Evolutionary conservation across 495 filamentous ascomycete genomes (phyloP), one percentile per base, ranked within the genome.

Genomic region (Massariosphaeria phaeospora): DNA sequence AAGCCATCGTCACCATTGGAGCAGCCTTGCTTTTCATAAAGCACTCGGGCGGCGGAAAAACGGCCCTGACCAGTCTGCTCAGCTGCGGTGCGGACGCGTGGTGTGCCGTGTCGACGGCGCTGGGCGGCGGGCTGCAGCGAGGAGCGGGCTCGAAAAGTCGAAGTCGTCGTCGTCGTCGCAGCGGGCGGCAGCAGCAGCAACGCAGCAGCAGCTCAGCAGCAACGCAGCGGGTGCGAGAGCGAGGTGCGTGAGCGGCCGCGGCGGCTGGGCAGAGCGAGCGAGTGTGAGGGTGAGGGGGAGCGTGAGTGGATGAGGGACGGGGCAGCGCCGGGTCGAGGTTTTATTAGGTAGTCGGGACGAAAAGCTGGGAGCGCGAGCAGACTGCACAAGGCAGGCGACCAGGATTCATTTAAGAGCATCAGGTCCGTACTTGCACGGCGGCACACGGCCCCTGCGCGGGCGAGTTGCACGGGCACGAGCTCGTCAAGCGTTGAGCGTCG

Each of bases 1-100:
- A 60, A 42, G 66, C 52, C 66, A 68, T 68, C 49, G 66, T 68
- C 52, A 65, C 61, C 66, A 68, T 68, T 66, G 63, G 60, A 54
- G 55, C 61, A 51, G 43, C 44, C 30, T 31, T 50, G 43, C 43
- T 42, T 26, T 34, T 33, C 50, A 50, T 49, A 33, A 48, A 55
- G 45, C 27, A 34, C 33, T 35, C 31, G 33, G n/a, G 40, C 52
- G 51, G 36, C 25, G 38, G 47, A 29, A 36, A 27, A 29, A 11
- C 50, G 27, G 30, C 29, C 27, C 35, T 49, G 45, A 48, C 51
- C 53, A 48, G 55, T 46, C 48, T n/a, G n/a, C n/a, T 48, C 33
- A 9, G 21, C 6, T 6, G 41, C 30, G 27, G 15, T 15, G 23
- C 42, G n/a, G 18, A 26, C 49, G 46, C 12, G 30, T 25, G 6